These are phyloP conservation scores for Candida golubevii DNA, from an alignment of 805 yeast species.

Conservation along the genomic window DNA sequence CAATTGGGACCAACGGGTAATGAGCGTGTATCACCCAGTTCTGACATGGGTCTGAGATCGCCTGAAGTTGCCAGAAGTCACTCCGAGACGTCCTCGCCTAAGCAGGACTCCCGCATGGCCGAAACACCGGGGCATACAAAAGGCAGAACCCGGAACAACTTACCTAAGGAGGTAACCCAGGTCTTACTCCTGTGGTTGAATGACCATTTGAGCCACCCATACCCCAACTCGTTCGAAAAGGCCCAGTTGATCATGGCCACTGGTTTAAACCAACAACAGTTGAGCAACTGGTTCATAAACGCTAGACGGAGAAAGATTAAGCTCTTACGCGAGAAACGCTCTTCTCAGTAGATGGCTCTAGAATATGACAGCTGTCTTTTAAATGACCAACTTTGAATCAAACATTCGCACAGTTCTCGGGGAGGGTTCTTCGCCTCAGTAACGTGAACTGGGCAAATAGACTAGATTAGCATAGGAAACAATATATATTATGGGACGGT, in stretches of 20 bases:
- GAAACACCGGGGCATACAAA: not conserved
- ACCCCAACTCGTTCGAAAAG: conserved; percentile 79
- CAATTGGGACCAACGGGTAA: not conserved
- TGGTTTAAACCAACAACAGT: conserved; percentile 75
- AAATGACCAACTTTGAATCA: no score
- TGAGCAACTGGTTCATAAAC: conserved; percentile 84
- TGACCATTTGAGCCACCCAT: conserved; percentile 73
- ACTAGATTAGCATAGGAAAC: no score
- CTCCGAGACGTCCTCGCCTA: conserved; percentile 4
- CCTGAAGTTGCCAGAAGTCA: not conserved
- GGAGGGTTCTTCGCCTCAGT: no score
- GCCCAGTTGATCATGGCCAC: conserved; percentile 63
- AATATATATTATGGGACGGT: no score
- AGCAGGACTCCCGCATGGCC: no score
- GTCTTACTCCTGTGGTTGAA: conserved; percentile 69
- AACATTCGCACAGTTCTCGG: no score
- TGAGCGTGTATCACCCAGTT: not conserved
- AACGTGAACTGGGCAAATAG: no score
- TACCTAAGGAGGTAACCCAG: conserved; percentile 75
- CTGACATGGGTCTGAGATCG: not conserved
- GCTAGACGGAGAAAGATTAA: conserved; percentile 75
- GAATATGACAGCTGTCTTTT: no score
- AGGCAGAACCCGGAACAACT: conserved; percentile 54
- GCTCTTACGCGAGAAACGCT: conserved; percentile 38
- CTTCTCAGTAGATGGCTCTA: not conserved